Percentiles rank a stretch among this genome's conserved stretches.
Evolutionary conservation across 441 rosid genomes (phyloP).

Genomic region (Jatropha multifida): DNA sequence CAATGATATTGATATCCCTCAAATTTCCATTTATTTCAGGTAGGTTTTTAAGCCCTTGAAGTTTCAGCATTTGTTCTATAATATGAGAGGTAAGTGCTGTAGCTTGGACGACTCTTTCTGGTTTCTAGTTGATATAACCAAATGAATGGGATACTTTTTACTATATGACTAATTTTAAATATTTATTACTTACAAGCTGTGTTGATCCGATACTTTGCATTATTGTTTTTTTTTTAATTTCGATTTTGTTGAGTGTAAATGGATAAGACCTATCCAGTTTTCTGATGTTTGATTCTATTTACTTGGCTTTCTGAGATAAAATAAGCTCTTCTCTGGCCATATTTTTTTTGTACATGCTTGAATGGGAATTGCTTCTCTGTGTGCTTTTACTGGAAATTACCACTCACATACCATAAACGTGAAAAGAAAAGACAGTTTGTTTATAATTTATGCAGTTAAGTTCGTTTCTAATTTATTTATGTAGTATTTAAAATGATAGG

Average conservation of each 20-base stretch:
- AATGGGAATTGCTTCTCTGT: too few relatives aligned
- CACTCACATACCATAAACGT: too few relatives aligned
- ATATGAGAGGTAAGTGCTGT: constrained; percentile 14
- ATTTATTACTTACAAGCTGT: constrained; percentile 3
- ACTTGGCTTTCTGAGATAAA: not conserved
- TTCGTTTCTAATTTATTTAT: too few relatives aligned
- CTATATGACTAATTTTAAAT: not conserved
- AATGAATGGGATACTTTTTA: not conserved
- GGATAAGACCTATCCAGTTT: not conserved
- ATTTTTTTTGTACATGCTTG: too few relatives aligned
- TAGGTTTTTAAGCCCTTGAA: constrained; percentile 26
- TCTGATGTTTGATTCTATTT: not conserved
- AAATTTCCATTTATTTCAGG: constrained; percentile 62
- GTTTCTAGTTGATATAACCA: constrained; percentile 2
- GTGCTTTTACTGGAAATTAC: too few relatives aligned
- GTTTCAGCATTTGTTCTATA: constrained; percentile 20
- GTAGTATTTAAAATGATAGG: too few relatives aligned
- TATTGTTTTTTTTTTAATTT: not conserved
- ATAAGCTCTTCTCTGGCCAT: too few relatives aligned
- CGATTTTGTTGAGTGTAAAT: not conserved
- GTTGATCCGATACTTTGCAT: not conserved
- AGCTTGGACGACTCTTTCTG: not conserved
- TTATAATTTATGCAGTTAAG: too few relatives aligned
- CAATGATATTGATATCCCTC: constrained; percentile 83
- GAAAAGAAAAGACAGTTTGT: too few relatives aligned